Conservation (phyloP, 2,329 filamentous ascomycete genomes). For the Coniochaeta pulveracea region DNA sequence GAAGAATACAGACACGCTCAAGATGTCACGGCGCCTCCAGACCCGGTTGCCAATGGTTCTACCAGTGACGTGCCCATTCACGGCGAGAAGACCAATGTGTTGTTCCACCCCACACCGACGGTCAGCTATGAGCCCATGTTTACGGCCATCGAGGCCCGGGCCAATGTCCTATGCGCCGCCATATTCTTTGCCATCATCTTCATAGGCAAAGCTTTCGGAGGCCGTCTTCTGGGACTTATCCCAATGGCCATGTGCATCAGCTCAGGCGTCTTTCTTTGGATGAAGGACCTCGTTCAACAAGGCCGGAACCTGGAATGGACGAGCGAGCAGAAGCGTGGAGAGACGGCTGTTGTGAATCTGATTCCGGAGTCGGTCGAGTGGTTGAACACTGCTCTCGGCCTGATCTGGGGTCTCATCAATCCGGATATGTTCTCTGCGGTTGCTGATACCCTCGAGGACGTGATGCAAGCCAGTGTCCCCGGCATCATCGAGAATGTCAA, state of each 20-base stretch:
- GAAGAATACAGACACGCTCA: slow-evolving; percentile 76
- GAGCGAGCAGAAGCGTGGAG: slow-evolving; percentile 72
- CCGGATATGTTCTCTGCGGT: slow-evolving; percentile 89
- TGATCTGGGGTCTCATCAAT: slow-evolving; percentile 86
- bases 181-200: slow-evolving; percentile 67
- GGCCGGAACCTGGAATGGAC: slow-evolving; percentile 81
- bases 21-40: slow-evolving; percentile 83
- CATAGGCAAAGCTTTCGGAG: slow-evolving; percentile 70
- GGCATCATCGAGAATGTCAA: slow-evolving; percentile 88
- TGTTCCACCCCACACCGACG: slow-evolving; percentile 89
- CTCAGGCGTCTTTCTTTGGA: slow-evolving; percentile 79
- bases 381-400: slow-evolving; percentile 81
- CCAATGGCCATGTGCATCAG: slow-evolving; percentile 61
- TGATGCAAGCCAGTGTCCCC: slow-evolving; percentile 93
- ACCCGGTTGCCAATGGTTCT: slow-evolving; percentile 67
- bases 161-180: slow-evolving; percentile 56
- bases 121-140: slow-evolving; percentile 89
- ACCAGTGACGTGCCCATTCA: slow-evolving; percentile 93
- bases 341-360: slow-evolving; percentile 77
- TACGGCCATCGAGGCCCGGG: slow-evolving; percentile 59
- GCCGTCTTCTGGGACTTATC: slow-evolving; percentile 63
- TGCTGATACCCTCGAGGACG: slow-evolving; percentile 87
- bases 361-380: slow-evolving; percentile 91
- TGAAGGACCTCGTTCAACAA: slow-evolving; percentile 73
- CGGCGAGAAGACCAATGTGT: slow-evolving; percentile 90